These are phyloP conservation scores for Lipomyces starkeyi DNA, from an alignment of 805 yeast genomes.

Conservation along the genomic window DNA sequence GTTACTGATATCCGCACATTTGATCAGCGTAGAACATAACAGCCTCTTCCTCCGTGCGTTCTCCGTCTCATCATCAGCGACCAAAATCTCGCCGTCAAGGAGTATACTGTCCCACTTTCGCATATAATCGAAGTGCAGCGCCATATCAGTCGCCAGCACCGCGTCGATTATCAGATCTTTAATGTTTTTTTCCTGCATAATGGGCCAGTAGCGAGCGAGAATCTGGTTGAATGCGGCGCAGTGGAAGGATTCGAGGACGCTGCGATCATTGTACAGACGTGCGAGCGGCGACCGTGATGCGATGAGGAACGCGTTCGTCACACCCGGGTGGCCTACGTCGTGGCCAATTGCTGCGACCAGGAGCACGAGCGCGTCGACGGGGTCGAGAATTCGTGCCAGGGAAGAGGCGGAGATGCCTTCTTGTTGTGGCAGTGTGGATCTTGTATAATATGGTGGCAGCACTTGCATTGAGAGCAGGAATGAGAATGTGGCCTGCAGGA, in stretches of 20 bases:
- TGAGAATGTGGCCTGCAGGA: constrained; percentile 84
- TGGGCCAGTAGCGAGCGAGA: constrained; percentile 57
- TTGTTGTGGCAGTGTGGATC: neutral
- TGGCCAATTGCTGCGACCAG: constrained; percentile 89
- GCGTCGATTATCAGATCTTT: constrained; percentile 47
- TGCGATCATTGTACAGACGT: constrained; percentile 61
- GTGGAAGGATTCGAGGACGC: constrained; percentile 86
- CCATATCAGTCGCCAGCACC: constrained; percentile 93
- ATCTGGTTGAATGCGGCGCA: constrained; percentile 63
- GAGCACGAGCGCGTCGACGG: constrained; percentile 61
- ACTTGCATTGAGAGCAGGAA: constrained; percentile 50
- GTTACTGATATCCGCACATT: constrained; percentile 95
- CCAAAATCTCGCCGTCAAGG: neutral
- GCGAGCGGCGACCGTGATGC: constrained; percentile 68
- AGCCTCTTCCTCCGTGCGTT: constrained; percentile 44
- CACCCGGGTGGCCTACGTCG: constrained; percentile 96
- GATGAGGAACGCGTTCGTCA: constrained; percentile 76
- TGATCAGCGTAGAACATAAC: constrained; percentile 72
- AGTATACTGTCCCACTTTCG: constrained; percentile 42
- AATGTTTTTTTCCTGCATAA: constrained; percentile 30
- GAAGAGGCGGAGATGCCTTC: neutral
- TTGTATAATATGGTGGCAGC: constrained; percentile 48
- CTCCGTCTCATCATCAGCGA: neutral
- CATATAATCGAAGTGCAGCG: constrained; percentile 78
- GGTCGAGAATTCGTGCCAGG: constrained; percentile 39